Conservation (phyloP, 2,329 filamentous ascomycete genomes). For the Arachnopeziza araneosa region DNA sequence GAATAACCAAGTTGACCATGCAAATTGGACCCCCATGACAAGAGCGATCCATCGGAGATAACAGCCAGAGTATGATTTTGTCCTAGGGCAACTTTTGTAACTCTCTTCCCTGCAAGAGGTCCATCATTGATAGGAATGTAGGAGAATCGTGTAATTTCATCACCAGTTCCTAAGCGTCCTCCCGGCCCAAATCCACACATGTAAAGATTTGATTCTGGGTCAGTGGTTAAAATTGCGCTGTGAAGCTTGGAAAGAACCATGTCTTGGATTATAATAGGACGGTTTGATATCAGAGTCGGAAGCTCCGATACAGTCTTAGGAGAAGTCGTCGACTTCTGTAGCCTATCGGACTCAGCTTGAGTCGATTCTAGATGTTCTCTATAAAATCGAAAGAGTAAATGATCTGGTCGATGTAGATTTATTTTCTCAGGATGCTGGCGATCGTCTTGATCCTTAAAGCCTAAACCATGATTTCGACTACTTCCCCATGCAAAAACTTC, state of each 20-base stretch:
- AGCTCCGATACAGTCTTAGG: conserved; percentile 44
- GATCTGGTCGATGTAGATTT: conserved; percentile 66
- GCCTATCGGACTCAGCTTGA: conserved; percentile 12
- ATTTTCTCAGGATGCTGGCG: conserved; percentile 89
- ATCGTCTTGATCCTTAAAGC: conserved; percentile 93
- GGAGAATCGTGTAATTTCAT: conserved; percentile 82
- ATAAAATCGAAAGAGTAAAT: conserved; percentile 69
- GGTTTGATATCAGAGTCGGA: conserved; percentile 66
- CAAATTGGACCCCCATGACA: conserved; percentile 89
- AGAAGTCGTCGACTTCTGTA: conserved; percentile 19
- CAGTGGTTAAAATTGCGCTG: conserved; percentile 79
- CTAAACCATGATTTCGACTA: conserved; percentile 90
- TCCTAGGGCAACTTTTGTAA: conserved; percentile 75
- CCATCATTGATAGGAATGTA: conserved; percentile 79
- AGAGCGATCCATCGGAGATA: conserved; percentile 80
- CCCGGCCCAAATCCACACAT: conserved; percentile 88
- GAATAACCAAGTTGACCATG: conserved; percentile 82
- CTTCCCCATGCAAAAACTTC: conserved; percentile 93
- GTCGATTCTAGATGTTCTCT: conserved; percentile 53
- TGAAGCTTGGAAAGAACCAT: conserved; percentile 87
- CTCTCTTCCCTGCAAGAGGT: conserved; percentile 64
- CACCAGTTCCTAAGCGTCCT: conserved; percentile 81
- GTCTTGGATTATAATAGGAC: conserved; percentile 71
- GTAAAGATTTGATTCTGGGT: conserved; percentile 85
- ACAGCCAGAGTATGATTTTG: conserved; percentile 88